Conservation (phyloP, 1,284 basidiomycete species). For the Microbotryum scabiosae region DNA sequence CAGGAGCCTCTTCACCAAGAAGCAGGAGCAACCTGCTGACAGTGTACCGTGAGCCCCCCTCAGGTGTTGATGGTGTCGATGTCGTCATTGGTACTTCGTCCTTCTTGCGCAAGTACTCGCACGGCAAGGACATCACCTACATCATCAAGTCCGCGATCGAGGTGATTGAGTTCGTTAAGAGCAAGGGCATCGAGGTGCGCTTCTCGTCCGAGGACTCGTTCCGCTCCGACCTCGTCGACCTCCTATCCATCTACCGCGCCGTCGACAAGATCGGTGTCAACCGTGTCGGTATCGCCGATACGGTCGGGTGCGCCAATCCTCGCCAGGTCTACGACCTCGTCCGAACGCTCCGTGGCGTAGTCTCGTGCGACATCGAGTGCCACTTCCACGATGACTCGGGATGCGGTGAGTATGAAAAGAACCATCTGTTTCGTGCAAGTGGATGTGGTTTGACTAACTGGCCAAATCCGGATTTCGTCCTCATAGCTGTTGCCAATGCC, state of each 20-base stretch:
- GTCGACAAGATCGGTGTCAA: conserved; percentile 99
- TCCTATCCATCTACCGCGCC: conserved; percentile 97
- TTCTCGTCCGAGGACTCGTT: conserved; percentile 99
- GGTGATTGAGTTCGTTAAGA: conserved; percentile 99
- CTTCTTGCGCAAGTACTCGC: conserved; percentile 98
- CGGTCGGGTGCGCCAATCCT: conserved; percentile 97
- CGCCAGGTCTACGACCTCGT: conserved; percentile 98
- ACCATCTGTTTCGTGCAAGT: neutral
- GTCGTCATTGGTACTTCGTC: conserved; percentile 99
- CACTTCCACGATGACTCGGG: conserved; percentile 98
- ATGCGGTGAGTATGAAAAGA: conserved; percentile 54
- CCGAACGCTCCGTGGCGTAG: conserved; percentile 88
- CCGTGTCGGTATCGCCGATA: conserved; percentile 98
- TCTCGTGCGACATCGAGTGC: conserved; percentile 93
- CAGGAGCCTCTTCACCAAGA: neutral
- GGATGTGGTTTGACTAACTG: neutral
- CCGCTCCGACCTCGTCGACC: conserved; percentile 97
- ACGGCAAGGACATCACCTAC: conserved; percentile 99
- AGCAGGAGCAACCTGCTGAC: neutral
- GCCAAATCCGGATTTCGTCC: conserved; percentile 10
- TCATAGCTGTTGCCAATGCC: conserved; percentile 88
- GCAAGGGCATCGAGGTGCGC: conserved; percentile 98
- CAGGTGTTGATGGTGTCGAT: conserved; percentile 96
- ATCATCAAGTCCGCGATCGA: conserved; percentile 95
- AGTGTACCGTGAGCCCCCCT: neutral